These are phyloP conservation scores for Aquilaria yunnanensis DNA, from an alignment of 345 rosid species.

Conservation along the genomic window DNA sequence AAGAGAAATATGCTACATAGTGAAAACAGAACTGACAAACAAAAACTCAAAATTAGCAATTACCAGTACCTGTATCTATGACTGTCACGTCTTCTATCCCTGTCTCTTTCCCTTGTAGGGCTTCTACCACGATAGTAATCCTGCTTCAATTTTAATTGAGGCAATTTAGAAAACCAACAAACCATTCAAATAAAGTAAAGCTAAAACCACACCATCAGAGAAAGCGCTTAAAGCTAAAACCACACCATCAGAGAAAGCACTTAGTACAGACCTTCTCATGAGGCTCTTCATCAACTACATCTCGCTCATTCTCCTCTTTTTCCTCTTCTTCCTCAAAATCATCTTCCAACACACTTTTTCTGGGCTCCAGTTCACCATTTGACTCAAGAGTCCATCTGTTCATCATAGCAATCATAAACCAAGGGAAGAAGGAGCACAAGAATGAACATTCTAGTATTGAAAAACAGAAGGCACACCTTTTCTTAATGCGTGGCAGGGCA, in stretches of 20 bases:
- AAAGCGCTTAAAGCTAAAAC: neutral
- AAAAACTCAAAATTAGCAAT: neutral
- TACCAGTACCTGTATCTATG: conserved; percentile 59
- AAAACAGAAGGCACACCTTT: conserved; percentile 36
- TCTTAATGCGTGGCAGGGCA: conserved; percentile 84
- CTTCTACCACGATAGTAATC: conserved; percentile 70
- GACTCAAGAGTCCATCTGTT: conserved; percentile 59
- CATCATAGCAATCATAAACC: no score
- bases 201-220: neutral
- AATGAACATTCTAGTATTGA: neutral
- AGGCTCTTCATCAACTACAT: conserved; percentile 13
- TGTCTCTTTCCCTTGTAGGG: conserved; percentile 75
- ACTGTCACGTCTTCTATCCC: conserved; percentile 69
- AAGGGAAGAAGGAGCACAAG: no score
- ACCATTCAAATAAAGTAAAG: neutral
- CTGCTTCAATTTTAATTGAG: conserved; percentile 27
- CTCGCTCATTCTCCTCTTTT: conserved; percentile 63
- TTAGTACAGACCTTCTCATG: conserved; percentile 43
- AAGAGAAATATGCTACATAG: neutral
- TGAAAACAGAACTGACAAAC: neutral
- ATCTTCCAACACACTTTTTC: conserved; percentile 91
- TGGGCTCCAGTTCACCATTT: conserved; percentile 46
- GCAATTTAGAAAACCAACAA: neutral
- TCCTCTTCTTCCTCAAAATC: conserved; percentile 98
- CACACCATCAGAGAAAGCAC: neutral